Evolutionary conservation across 768 basidiomycete genomes (phyloP), one percentile per base, ranked within the genome.

Genomic region (Dendrothele bispora): DNA sequence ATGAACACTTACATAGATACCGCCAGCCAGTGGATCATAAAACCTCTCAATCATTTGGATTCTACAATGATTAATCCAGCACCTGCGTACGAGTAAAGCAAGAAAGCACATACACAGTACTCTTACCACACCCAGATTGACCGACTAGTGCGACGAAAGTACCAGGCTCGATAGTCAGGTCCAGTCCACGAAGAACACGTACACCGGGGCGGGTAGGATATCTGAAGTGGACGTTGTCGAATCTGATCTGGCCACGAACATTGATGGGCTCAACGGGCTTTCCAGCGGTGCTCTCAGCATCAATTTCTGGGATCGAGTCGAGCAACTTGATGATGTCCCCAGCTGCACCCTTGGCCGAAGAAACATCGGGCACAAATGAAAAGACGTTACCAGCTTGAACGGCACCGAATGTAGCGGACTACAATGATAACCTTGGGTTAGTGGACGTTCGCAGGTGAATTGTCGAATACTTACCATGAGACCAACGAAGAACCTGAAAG

Each of bases 351-450:
- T 84, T 83, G 20, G 94, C 93, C 2, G 88, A 87, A 1, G 88
- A 91, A 44, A 91, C 77, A 61, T 95, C 93, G 32, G 94, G 92
- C 2, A 95, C 92, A 60, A 91, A 89, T 5, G 79, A 74, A 65
- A 90, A 90, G 32, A 88, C 79, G 54, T 86, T 90, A 45, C 91
- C 91, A 37, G 91, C 93, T 70, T 95, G 91, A 46, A 93, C 89
- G 12, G 90, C 78, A 37, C 86, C 82, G 59, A 91, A 91, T 5
- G 80, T 81, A 7, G 84, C 80, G 55, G 77, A 78, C 88, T 90
- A 56, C 39, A 27, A 10, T 15, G 20, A 14, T 1, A 21, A n/a
- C n/a, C n/a, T n/a, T n/a, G n/a, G n/a, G n/a, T n/a, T n/a, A n/a
- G 3, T 30, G n/a, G n/a, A n/a, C n/a, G n/a, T n/a, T n/a, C n/a